phyloP scores from a whole-genome alignment of 768 basidiomycete species.

The Calocera viscosa region DNA sequence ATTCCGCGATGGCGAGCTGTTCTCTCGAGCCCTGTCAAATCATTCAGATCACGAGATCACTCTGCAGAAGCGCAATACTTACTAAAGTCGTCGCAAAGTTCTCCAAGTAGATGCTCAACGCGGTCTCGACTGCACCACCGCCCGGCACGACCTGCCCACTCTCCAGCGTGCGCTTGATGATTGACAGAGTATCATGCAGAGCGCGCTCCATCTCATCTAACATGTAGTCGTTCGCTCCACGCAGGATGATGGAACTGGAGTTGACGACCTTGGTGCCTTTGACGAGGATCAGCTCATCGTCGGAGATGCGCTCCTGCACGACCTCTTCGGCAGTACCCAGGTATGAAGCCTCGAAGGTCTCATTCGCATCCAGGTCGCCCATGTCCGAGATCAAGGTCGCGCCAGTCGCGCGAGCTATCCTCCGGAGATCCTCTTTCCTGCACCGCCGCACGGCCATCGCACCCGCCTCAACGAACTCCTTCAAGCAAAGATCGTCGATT shows the following conservation, averaged over 20 bases:
- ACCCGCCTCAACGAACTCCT: constrained; percentile 97
- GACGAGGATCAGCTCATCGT: constrained; percentile 92
- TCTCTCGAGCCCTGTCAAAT: constrained; percentile 78
- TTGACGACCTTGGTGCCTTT: constrained; percentile 96
- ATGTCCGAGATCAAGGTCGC: constrained; percentile 85
- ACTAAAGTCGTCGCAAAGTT: constrained; percentile 98
- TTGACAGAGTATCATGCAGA: constrained; percentile 83
- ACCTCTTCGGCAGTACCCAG: constrained; percentile 94
- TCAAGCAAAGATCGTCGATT: constrained; percentile 93
- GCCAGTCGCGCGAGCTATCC: constrained; percentile 94
- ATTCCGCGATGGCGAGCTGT: constrained; percentile 98
- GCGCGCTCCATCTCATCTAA: constrained; percentile 98
- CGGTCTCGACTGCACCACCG: constrained; percentile 94
- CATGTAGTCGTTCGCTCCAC: constrained; percentile 99
- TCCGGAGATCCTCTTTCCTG: constrained; percentile 91
- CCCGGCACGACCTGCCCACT: constrained; percentile 93
- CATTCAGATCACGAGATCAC: neutral
- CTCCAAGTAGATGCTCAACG: constrained; percentile 91
- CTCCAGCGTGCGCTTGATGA: constrained; percentile 95
- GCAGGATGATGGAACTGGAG: constrained; percentile 81
- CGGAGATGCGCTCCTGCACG: constrained; percentile 91
- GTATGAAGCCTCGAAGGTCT: constrained; percentile 85
- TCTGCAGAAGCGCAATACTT: constrained; percentile 24
- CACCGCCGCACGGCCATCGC: constrained; percentile 98
- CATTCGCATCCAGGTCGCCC: constrained; percentile 94